Percentiles rank a stretch among this genome's conserved stretches.
These are phyloP conservation scores for Lophiostoma macrostomum DNA, from an alignment of 495 filamentous ascomycete genomes.

Conservation along the genomic window DNA sequence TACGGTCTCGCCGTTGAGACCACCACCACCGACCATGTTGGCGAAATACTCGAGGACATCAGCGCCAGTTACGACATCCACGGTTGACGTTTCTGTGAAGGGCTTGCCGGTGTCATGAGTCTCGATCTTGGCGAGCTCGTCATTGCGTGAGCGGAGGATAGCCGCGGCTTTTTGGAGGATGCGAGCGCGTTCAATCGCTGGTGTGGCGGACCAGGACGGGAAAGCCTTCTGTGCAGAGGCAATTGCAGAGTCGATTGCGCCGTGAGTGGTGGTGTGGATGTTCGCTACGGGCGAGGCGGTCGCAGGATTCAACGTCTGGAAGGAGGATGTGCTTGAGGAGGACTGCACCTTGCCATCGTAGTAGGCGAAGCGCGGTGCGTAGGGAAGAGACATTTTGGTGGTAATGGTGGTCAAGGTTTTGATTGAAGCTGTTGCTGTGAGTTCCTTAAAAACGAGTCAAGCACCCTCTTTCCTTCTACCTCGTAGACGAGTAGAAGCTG, in stretches of 20 bases:
- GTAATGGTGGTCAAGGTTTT: too few species aligned
- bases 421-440: too few species aligned
- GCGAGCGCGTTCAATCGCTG: conserved; percentile 29
- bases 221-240: conserved; percentile 28
- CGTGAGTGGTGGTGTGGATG: conserved; percentile 25
- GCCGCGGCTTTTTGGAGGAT: conserved; percentile 33
- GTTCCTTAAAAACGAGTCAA: too few species aligned
- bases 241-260: conserved; percentile 31
- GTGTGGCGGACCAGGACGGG: conserved; percentile 30
- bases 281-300: conserved; percentile 58
- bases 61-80: conserved; percentile 60
- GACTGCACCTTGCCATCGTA: conserved; percentile 62
- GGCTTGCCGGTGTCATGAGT: conserved; percentile 50
- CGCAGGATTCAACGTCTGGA: conserved; percentile 66
- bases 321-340: conserved; percentile 58
- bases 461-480: too few species aligned
- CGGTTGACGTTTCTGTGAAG: conserved; percentile 34
- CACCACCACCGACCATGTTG: conserved; percentile 27
- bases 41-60: conserved; percentile 36
- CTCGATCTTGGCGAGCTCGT: conserved; percentile 27
- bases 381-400: conserved; percentile 45
- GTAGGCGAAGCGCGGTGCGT: conserved; percentile 57
- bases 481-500: too few species aligned
- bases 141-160: conserved; percentile 30
- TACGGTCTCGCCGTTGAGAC: conserved; percentile 36